These are phyloP conservation scores for Geotrichum bryndzae DNA, from an alignment of 1,139 yeast species.

Conservation along the genomic window DNA sequence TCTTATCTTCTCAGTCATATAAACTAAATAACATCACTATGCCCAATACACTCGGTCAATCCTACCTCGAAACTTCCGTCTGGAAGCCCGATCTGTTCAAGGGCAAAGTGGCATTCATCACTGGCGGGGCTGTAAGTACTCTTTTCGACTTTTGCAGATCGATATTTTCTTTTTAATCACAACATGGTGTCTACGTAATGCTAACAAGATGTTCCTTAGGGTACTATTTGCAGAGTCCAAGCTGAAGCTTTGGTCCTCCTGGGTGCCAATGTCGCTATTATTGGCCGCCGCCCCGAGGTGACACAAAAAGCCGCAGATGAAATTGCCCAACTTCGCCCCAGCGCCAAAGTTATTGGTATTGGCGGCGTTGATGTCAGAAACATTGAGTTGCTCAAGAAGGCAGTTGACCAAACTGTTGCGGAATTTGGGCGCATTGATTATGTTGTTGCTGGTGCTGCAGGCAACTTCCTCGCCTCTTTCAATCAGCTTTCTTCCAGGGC, in stretches of 20 bases:
- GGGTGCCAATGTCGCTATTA: slow-evolving; percentile 81
- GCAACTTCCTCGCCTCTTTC: slow-evolving; percentile 79
- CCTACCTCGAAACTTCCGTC: slow-evolving; percentile 29
- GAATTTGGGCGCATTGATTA: slow-evolving; percentile 70
- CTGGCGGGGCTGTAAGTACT: slow-evolving; percentile 66
- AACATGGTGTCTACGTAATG: background rate
- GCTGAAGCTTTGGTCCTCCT: slow-evolving; percentile 71
- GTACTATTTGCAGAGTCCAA: slow-evolving; percentile 83
- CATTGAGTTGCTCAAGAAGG: slow-evolving; percentile 49
- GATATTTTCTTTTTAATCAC: background rate
- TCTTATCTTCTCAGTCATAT: background rate
- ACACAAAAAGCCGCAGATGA: slow-evolving; percentile 66
- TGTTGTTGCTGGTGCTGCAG: slow-evolving; percentile 94
- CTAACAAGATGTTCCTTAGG: slow-evolving; percentile 30
- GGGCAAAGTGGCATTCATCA: slow-evolving; percentile 81
- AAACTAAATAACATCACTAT: background rate
- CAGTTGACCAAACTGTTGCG: slow-evolving; percentile 58
- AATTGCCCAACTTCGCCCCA: slow-evolving; percentile 49
- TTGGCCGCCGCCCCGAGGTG: slow-evolving; percentile 67
- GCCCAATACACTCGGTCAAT: slow-evolving; percentile 17
- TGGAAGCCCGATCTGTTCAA: slow-evolving; percentile 61
- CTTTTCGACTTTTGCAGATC: background rate
- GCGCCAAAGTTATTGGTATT: slow-evolving; percentile 60
- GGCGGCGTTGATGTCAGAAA: slow-evolving; percentile 74
- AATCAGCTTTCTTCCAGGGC: slow-evolving; percentile 76